Base-by-base conservation (phyloP, 257 asterid genomes). In the Penstemon davidsonii region DNA sequence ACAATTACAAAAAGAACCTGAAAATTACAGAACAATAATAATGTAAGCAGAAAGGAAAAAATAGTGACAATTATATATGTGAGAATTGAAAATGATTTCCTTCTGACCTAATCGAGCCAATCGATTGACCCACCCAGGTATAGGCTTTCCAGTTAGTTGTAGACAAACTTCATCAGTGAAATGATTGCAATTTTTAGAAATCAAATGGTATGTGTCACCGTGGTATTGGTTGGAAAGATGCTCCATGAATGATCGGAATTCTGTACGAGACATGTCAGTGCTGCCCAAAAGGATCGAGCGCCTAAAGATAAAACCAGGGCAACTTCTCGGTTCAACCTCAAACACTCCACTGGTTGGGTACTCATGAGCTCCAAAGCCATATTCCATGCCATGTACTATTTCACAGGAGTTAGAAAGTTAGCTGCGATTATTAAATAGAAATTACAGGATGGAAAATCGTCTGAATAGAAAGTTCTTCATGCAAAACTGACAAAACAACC, bases 41-140 rank as follows among this genome's bases (percentile, higher is more conserved):
- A 2, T 25, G 33, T 25, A 25, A 25, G 33, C 33, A 25, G 33
- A 25, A 25, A 25, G 33, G 7, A 40, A 25, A 46, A 18, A 51
- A 18, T 4, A n/a, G 51, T 64, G 13, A 19, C 57, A 54, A 51
- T 5, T 7, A 61, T 54, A 37, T 40, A 59, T 37, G 47, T 57
- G 50, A 60, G 62, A 72, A 58, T 42, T 54, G 44, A 59, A 55
- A 66, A 8, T 25, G 18, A 46, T 54, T 15, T 25, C 47, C 40
- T 33, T 11, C 92, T 80, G 62, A 91, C 98, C 96, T 72, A 92
- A 55, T 74, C 89, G 86, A 64, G 98, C 98, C 77, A 92, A 75
- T 7, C 98, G 90, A 78, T 89, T 92, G 76, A 92, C 96, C 98
- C 98, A 92, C 19, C 96, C 87, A 76, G 98, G 98, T 74, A 89